Conservation (phyloP, 805 yeast species). For the Candida easanensis region DNA sequence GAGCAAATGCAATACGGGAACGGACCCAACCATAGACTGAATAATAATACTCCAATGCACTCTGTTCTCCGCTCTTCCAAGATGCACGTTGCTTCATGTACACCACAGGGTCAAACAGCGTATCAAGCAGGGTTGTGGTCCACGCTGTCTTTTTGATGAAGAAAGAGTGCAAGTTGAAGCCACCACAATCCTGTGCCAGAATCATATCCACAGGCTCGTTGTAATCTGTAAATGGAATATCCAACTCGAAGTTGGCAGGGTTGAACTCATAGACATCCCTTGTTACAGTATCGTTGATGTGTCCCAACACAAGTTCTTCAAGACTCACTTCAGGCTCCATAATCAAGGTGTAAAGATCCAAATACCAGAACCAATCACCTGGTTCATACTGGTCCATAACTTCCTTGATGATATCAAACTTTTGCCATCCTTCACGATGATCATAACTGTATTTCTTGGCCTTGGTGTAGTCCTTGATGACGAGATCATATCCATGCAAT, state of each 20-base stretch:
- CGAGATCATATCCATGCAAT: slow-evolving; percentile 45
- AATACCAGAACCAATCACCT: slow-evolving; percentile 41
- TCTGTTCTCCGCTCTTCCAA: slow-evolving; percentile 37
- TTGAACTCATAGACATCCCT: slow-evolving; percentile 36
- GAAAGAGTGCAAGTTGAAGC: slow-evolving; percentile 40
- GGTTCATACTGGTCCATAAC: slow-evolving; percentile 32
- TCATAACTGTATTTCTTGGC: slow-evolving; percentile 49
- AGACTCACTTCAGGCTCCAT: slow-evolving; percentile 38
- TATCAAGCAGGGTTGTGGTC: slow-evolving; percentile 36
- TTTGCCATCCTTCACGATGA: slow-evolving; percentile 46
- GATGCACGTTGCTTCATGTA: slow-evolving; percentile 39
- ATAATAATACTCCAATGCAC: slow-evolving; percentile 37
- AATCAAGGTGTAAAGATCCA: slow-evolving; percentile 38
- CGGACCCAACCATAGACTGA: slow-evolving; percentile 39
- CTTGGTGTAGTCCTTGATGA: slow-evolving; percentile 43
- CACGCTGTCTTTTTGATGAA: slow-evolving; percentile 37
- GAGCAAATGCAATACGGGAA: slow-evolving; percentile 37
- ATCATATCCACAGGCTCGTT: slow-evolving; percentile 37
- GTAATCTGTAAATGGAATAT: slow-evolving; percentile 28
- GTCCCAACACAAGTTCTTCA: slow-evolving; percentile 34
- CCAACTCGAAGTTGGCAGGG: slow-evolving; percentile 33
- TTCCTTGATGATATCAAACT: slow-evolving; percentile 35
- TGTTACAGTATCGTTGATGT: slow-evolving; percentile 28
- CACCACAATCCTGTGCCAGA: slow-evolving; percentile 41
- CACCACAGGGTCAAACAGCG: slow-evolving; percentile 41